Evolutionary conservation across 441 rosid species (phyloP).

Genomic region (Capsella rubella): DNA sequence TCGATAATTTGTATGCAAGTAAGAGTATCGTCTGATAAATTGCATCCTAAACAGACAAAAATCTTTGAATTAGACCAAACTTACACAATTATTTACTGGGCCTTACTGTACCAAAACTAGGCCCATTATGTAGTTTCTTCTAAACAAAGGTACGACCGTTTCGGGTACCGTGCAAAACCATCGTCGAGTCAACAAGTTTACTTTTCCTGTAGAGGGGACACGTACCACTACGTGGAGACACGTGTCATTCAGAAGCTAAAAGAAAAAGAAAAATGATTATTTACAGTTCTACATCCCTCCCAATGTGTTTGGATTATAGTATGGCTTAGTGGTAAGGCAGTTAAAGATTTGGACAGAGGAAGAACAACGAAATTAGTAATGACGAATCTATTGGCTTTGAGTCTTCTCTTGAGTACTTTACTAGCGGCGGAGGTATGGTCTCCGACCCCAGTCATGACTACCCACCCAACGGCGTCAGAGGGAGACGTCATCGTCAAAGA

Average conservation of each 20-base stretch:
- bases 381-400: slow-evolving; percentile 59
- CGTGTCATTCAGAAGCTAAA: slow-evolving; percentile 27
- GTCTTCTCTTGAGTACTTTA: slow-evolving; percentile 58
- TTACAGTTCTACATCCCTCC: slow-evolving; percentile 20
- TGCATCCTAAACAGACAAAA: background rate
- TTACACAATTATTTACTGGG: background rate
- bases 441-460: slow-evolving; percentile 45
- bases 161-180: slow-evolving; percentile 13
- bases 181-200: slow-evolving; percentile 14
- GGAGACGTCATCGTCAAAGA: slow-evolving; percentile 64
- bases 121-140: slow-evolving; percentile 19
- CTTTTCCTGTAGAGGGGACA: slow-evolving; percentile 20
- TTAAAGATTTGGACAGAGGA: slow-evolving; percentile 16
- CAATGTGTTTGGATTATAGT: slow-evolving; percentile 17
- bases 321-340: background rate
- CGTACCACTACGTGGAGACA: slow-evolving; percentile 42
- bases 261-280: background rate
- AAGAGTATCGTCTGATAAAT: background rate
- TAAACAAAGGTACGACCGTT: background rate
- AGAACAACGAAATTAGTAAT: slow-evolving; percentile 40
- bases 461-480: slow-evolving; percentile 25
- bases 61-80: too few relatives aligned
- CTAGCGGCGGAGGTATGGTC: slow-evolving; percentile 69
- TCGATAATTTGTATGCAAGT: background rate
- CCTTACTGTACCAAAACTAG: background rate